Conservation (phyloP, 1,284 basidiomycete species). For the Filobasidium uniguttulatum region DNA sequence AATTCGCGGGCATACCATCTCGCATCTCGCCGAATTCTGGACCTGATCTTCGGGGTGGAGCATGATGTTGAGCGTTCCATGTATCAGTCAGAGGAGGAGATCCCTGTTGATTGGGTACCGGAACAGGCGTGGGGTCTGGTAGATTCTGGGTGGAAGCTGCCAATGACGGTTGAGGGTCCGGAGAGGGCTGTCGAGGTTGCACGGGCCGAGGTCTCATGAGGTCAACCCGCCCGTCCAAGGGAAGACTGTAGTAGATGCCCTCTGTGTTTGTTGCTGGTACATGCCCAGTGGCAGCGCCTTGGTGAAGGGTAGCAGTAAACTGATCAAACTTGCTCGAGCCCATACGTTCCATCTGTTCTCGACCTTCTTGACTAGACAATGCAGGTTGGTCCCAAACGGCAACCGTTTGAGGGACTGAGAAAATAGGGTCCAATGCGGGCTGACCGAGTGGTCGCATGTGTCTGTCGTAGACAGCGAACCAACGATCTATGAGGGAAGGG, state of each 20-base stretch:
- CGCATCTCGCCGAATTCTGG: constrained; percentile 38
- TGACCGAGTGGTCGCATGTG: constrained; percentile 50
- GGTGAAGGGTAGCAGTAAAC: not conserved
- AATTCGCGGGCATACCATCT: constrained; percentile 35
- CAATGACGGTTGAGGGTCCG: constrained; percentile 39
- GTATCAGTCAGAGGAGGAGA: constrained; percentile 21
- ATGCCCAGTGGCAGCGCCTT: not conserved
- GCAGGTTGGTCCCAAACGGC: constrained; percentile 54
- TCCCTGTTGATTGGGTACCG: not conserved
- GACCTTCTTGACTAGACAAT: constrained; percentile 19
- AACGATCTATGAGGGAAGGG: constrained; percentile 60
- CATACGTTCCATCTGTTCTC: constrained; percentile 50
- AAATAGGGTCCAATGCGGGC: constrained; percentile 39
- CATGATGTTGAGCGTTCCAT: constrained; percentile 40
- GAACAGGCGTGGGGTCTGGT: constrained; percentile 12
- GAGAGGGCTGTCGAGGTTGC: constrained; percentile 25
- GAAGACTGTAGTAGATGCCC: constrained; percentile 63
- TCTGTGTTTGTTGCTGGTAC: not conserved
- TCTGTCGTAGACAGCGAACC: constrained; percentile 79
- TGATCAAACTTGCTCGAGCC: constrained; percentile 50
- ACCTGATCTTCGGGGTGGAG: constrained; percentile 36
- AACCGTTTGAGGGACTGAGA: constrained; percentile 54
- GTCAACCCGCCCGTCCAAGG: constrained; percentile 71
- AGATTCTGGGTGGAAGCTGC: constrained; percentile 19
- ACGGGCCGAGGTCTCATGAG: constrained; percentile 53